Conservation (phyloP, 139 green algal genomes). For the Bryopsis sp. region DNA sequence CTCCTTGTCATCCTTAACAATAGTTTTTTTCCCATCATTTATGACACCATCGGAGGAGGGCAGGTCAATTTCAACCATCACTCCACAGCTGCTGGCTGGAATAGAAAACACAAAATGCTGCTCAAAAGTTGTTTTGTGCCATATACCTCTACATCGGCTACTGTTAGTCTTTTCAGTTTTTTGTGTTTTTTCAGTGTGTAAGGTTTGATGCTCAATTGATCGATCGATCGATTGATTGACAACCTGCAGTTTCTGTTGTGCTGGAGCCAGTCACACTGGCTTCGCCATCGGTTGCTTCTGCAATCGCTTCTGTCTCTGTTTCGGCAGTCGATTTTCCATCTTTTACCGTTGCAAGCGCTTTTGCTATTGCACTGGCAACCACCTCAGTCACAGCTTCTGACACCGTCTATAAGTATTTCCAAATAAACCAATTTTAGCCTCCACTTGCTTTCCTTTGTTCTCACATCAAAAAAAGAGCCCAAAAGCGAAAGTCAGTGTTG, state of each 20-base stretch:
- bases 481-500: too few species aligned
- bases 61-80: not conserved
- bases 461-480: not conserved
- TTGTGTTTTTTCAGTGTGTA: too few species aligned
- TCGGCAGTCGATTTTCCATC: not conserved
- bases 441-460: not conserved
- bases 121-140: too few species aligned
- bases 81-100: too few species aligned
- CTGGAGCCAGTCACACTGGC: not conserved
- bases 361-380: slow-evolving; percentile 4
- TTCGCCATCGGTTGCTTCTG: not conserved
- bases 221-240: not conserved
- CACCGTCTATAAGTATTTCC: slow-evolving; percentile 4
- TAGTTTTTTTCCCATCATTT: not conserved
- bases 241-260: not conserved
- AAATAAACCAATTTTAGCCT: not conserved
- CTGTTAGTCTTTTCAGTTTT: too few species aligned
- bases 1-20: not conserved
- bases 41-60: not conserved
- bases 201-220: not conserved
- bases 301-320: not conserved
- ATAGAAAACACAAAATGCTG: too few species aligned
- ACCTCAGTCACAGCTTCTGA: slow-evolving; percentile 1
- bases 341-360: not conserved
- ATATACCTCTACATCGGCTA: not conserved